Conservation (phyloP, 371 early-diverging fungal genomes). For the Smittium mucronatum region DNA sequence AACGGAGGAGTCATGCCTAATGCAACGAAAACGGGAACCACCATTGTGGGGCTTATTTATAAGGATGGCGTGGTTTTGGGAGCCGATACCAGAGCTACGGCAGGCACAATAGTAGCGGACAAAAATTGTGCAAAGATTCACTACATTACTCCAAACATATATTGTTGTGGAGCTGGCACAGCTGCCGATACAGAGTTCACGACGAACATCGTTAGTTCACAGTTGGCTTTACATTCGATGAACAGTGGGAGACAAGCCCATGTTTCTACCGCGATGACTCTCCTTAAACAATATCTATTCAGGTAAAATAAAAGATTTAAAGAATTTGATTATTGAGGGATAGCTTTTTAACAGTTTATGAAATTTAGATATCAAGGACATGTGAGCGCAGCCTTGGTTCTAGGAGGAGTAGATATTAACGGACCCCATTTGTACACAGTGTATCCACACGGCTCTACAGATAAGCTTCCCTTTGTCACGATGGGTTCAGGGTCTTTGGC, state of each 20-base stretch:
- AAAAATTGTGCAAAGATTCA: no score
- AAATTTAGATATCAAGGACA: conserved; percentile 96
- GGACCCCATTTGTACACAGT: conserved; percentile 93
- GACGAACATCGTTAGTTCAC: conserved; percentile 82
- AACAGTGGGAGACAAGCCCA: no score
- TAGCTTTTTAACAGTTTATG: conserved; percentile 93
- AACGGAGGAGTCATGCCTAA: conserved; percentile 74
- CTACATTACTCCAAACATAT: conserved; percentile 97
- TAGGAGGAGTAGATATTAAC: conserved; percentile 90
- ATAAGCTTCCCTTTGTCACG: no score
- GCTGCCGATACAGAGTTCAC: conserved; percentile 98
- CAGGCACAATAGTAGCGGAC: no score
- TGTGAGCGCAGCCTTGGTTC: conserved; percentile 92
- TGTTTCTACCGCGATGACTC: no score
- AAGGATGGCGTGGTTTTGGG: no score
- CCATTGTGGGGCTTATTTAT: conserved; percentile 89
- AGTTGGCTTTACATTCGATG: conserved; percentile 89
- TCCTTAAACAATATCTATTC: no score
- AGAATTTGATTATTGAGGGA: conserved; percentile 85
- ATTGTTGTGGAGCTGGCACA: conserved; percentile 99
- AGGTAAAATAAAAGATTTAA: conserved; percentile 75
- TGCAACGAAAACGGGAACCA: conserved; percentile 98
- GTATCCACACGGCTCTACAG: no score
- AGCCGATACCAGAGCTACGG: conserved; percentile 99
- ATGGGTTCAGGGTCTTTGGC: conserved; percentile 98